phyloP scores from a whole-genome alignment of 2,329 filamentous ascomycete genomes.

The Xylaria sp. region DNA sequence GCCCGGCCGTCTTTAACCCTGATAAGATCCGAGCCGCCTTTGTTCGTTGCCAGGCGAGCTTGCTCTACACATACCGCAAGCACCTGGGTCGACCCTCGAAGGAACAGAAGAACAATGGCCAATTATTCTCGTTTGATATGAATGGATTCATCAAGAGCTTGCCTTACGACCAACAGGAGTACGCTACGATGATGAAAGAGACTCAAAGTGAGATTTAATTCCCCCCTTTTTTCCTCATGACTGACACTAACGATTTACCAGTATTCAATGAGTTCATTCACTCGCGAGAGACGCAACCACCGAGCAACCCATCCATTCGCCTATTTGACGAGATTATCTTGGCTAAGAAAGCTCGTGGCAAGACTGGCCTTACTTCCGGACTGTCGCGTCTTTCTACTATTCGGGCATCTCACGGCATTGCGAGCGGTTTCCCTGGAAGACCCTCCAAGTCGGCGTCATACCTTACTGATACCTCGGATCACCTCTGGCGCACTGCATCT shows the following conservation, averaged over 20 bases:
- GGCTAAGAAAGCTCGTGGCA: constrained; percentile 66
- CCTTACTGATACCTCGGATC: constrained; percentile 67
- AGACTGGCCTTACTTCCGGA: constrained; percentile 59
- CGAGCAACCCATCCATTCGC: constrained; percentile 60
- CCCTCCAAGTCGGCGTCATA: constrained; percentile 49
- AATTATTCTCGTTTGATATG: constrained; percentile 61
- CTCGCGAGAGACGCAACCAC: constrained; percentile 63
- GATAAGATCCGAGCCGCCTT: constrained; percentile 60
- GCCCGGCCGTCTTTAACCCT: constrained; percentile 55
- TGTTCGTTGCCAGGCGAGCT: constrained; percentile 59
- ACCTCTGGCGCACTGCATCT: constrained; percentile 69
- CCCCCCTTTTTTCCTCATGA: not conserved
- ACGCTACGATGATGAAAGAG: constrained; percentile 58
- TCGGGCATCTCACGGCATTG: constrained; percentile 49
- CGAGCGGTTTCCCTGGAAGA: constrained; percentile 36
- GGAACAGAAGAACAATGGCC: constrained; percentile 55
- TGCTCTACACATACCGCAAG: constrained; percentile 63
- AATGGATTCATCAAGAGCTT: constrained; percentile 59
- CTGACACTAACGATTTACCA: constrained; percentile 31
- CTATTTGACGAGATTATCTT: constrained; percentile 82
- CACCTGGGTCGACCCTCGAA: constrained; percentile 54
- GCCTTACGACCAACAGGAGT: constrained; percentile 61
- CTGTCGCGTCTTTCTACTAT: constrained; percentile 58
- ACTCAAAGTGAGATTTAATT: constrained; percentile 52
- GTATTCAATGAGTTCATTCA: constrained; percentile 81